Evolutionary conservation across 208 protist genomes (phyloP).

Genomic region (Acanthamoeba lenticulata): DNA sequence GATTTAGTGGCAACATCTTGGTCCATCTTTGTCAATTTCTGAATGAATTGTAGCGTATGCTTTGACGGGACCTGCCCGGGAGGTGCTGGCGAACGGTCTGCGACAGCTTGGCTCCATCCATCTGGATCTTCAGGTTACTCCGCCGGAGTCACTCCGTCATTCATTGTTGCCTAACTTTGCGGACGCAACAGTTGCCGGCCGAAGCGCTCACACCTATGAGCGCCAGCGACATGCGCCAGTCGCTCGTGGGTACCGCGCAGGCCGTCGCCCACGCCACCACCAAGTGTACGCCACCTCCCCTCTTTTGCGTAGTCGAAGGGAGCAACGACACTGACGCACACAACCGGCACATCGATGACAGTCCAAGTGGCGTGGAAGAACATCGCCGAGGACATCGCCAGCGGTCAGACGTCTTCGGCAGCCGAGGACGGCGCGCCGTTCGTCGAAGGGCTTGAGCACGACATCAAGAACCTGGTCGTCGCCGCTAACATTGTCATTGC

Average conservation of each 20-base stretch:
- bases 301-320: too few species aligned
- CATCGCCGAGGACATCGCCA: slow-evolving; percentile 39
- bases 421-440: slow-evolving; percentile 1
- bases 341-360: neutral
- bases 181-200: neutral
- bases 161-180: too few species aligned
- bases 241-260: neutral
- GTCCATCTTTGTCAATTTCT: neutral
- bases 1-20: too few species aligned
- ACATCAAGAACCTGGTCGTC: slow-evolving; percentile 52
- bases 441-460: neutral
- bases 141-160: neutral
- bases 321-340: too few species aligned
- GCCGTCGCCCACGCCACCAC: neutral
- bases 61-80: neutral
- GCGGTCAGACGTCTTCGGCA: neutral
- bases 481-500: slow-evolving; percentile 36
- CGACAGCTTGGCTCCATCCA: neutral
- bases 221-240: neutral
- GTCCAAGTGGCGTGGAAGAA: slow-evolving; percentile 52
- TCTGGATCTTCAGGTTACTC: neutral
- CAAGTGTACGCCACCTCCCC: neutral
- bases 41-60: neutral
- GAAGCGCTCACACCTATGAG: slow-evolving; percentile 35
- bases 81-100: neutral